Evolutionary conservation across 495 filamentous ascomycete genomes (phyloP).

Genomic region (Penicillium herquei): DNA sequence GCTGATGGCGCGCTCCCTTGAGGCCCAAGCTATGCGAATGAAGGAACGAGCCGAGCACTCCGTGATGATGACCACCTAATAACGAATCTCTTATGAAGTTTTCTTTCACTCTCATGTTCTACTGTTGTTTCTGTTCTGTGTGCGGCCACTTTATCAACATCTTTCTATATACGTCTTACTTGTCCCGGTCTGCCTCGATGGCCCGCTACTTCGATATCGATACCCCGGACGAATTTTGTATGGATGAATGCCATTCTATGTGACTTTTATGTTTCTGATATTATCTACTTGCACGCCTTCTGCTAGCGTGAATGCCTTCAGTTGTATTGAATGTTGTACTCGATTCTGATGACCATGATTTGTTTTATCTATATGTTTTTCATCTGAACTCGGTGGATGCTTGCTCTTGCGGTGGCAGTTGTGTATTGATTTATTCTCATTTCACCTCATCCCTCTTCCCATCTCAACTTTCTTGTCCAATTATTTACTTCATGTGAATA

Average conservation of each 20-base stretch:
- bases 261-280: constrained; percentile 3
- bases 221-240: constrained; percentile 22
- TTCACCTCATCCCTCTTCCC: not conserved
- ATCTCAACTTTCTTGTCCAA: constrained; percentile 1
- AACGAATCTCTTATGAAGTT: constrained; percentile 7
- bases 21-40: constrained; percentile 82
- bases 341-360: constrained; percentile 4
- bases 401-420: not conserved
- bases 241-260: constrained; percentile 23
- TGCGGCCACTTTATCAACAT: not conserved
- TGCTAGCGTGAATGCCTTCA: not conserved
- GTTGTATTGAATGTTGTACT: constrained; percentile 2
- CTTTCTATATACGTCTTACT: not conserved
- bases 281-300: not conserved
- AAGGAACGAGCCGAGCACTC: constrained; percentile 68
- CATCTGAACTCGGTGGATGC: not conserved
- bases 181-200: constrained; percentile 6
- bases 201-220: constrained; percentile 12
- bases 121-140: constrained; percentile 1
- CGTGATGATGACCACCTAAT: constrained; percentile 44
- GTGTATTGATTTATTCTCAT: not conserved
- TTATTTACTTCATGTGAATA: constrained; percentile 14
- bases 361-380: not conserved
- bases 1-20: constrained; percentile 82
- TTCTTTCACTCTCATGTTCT: constrained; percentile 7